A percentile compares a stretch with the other conserved stretches of the same genome.
Conservation (phyloP, 2,329 filamentous ascomycete species). For the Aureobasidium leucospermi region DNA sequence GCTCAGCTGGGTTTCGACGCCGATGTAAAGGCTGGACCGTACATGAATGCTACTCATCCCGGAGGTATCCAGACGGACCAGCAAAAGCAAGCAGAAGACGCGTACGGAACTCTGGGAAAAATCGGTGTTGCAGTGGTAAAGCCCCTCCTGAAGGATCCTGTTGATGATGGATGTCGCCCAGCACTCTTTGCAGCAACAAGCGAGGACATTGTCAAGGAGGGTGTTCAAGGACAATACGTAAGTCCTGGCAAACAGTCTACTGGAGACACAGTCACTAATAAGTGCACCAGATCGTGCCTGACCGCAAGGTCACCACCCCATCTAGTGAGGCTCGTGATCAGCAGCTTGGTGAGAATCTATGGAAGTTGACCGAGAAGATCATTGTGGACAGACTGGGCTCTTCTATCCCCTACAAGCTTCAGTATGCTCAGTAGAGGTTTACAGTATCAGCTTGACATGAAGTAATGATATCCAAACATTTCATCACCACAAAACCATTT, state of each 20-base stretch:
- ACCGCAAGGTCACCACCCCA: constrained; percentile 39
- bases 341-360: constrained; percentile 37
- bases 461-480: not conserved
- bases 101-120: constrained; percentile 42
- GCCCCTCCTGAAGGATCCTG: constrained; percentile 45
- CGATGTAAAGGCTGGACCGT: constrained; percentile 26
- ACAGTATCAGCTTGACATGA: not conserved
- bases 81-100: constrained; percentile 42
- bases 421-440: not conserved
- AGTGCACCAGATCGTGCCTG: constrained; percentile 35
- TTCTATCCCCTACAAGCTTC: constrained; percentile 4
- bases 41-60: constrained; percentile 44
- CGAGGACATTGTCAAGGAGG: constrained; percentile 35
- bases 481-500: too few relatives aligned
- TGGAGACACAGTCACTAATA: not conserved
- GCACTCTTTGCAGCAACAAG: constrained; percentile 44
- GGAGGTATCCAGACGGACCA: constrained; percentile 44
- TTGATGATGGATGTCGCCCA: constrained; percentile 40
- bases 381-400: constrained; percentile 35
- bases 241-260: not conserved
- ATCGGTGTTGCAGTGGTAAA: constrained; percentile 36
- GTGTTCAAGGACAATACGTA: constrained; percentile 39
- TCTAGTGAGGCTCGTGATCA: constrained; percentile 38
- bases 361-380: constrained; percentile 39
- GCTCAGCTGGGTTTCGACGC: constrained; percentile 30